A percentile compares a stretch with the other conserved stretches of the same genome.
These are phyloP conservation scores for Mesostigma viride DNA, from an alignment of 139 green algal genomes.

Conservation along the genomic window DNA sequence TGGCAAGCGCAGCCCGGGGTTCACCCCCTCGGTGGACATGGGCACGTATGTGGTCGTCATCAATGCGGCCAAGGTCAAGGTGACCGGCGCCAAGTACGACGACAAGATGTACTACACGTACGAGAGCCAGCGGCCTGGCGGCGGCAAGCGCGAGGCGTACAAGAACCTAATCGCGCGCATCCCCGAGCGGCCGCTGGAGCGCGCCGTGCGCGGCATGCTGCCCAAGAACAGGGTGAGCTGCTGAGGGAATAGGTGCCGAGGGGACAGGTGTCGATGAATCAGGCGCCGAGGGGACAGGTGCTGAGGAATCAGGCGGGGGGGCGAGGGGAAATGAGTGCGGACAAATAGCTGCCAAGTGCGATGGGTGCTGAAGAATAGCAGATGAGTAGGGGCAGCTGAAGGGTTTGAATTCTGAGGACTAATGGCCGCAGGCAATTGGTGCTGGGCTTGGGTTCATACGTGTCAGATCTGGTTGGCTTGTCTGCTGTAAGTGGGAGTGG, in stretches of 20 bases:
- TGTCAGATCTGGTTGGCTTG: too few relatives aligned
- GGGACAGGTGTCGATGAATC: neutral
- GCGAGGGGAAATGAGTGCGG: neutral
- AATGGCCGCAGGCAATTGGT: too few relatives aligned
- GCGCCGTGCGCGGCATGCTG: conserved; percentile 94
- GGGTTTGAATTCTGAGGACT: neutral
- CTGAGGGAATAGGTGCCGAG: neutral
- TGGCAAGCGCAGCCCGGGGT: conserved; percentile 78
- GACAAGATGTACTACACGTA: conserved; percentile 87
- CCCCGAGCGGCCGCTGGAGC: conserved; percentile 94
- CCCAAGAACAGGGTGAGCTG: conserved; percentile 63
- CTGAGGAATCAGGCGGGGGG: neutral
- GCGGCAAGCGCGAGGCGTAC: conserved; percentile 45
- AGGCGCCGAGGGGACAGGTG: too few relatives aligned
- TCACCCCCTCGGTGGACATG: conserved; percentile 91
- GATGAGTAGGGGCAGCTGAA: neutral
- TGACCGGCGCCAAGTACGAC: conserved; percentile 77
- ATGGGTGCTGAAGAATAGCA: neutral
- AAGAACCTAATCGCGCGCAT: conserved; percentile 58
- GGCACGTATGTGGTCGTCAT: conserved; percentile 89
- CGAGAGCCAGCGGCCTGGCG: conserved; percentile 41
- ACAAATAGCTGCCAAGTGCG: neutral
- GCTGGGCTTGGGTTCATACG: too few relatives aligned
- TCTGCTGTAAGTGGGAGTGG: too few relatives aligned
- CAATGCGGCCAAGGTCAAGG: conserved; percentile 78